phyloP scores from a whole-genome alignment of 306 rosid genomes.

The Castanopsis chinensis region DNA sequence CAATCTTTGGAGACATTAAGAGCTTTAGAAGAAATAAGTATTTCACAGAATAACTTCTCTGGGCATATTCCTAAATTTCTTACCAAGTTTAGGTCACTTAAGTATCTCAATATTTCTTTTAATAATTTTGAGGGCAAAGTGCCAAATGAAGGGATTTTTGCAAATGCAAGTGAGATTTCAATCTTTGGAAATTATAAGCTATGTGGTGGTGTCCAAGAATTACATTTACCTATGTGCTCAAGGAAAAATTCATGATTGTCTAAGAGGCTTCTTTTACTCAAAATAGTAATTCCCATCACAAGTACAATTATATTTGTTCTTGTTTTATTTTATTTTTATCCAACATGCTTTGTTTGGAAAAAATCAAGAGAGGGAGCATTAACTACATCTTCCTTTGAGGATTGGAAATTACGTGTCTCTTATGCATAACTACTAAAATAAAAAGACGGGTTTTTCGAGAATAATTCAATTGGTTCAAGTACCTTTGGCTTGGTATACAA shows the following conservation, averaged over 20 bases:
- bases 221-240: conserved; percentile 31
- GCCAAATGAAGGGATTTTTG: conserved; percentile 31
- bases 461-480: no score
- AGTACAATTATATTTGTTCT: conserved; percentile 5
- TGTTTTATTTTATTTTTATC: no score
- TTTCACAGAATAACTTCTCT: conserved; percentile 37
- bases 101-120: conserved; percentile 30
- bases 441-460: no score
- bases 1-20: conserved; percentile 23
- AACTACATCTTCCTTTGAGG: no score
- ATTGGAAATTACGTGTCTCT: no score
- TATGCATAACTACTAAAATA: no score
- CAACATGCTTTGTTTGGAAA: no score
- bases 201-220: conserved; percentile 36
- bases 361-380: no score
- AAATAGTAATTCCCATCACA: conserved; percentile 23
- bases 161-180: conserved; percentile 22
- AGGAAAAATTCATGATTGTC: neutral
- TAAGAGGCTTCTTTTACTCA: conserved; percentile 6
- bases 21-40: conserved; percentile 35
- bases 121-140: conserved; percentile 39
- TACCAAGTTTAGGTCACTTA: conserved; percentile 16
- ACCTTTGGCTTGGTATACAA: no score
- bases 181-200: conserved; percentile 28
- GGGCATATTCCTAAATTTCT: conserved; percentile 41